Evolutionary conservation across 2,329 filamentous ascomycete species (phyloP), one percentile per base, ranked within the genome.

Genomic region (Stachybotrys chartarum): DNA sequence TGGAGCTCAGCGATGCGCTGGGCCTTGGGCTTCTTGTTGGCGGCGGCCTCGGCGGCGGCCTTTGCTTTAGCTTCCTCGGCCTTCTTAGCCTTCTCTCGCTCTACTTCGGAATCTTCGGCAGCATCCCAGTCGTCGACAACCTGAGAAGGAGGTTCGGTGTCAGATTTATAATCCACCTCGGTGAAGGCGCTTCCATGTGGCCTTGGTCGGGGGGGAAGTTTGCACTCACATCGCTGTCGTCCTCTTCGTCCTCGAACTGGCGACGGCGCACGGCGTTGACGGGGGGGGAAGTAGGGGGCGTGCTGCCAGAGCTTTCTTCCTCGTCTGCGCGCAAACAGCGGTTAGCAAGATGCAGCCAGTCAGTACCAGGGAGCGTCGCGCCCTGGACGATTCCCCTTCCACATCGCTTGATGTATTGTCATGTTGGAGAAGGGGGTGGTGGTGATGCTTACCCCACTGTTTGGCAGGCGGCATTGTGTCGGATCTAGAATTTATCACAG

Each of bases 71-170:
- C 88, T 68, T 90, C 92, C 6, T 82, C 87, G 52, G 86, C 91
- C 77, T 93, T 94, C 74, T 88, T 89, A 31, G 84, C 90, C 80
- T 97, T 99, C 75, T 97, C 92, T 66, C 91, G 89, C 78, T 99
- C 94, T 65, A 86, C 93, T 67, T 99, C 94, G 59, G 91, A 96
- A 76, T 99, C 94, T 68, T 97, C 94, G 63, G 90, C 92, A 56
- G 90, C 93, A 67, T 97, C 92, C 94, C 94, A 99, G 39, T 90
- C 93, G 58, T 99, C 94, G 68, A 97, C 83, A 56, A 97, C 90
- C 87, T 96, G 61, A 16, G 50, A n/a, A 30, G 42, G 51, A 2
- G 42, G n/a, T 47, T 45, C 14, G 35, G 35, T 14, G 52, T 59
- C 39, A 56, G 56, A 24, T 24, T 35, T 30, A 53, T 17, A 17